Base-by-base conservation (phyloP, 768 basidiomycete species). In the Gymnopilus junonius region DNA sequence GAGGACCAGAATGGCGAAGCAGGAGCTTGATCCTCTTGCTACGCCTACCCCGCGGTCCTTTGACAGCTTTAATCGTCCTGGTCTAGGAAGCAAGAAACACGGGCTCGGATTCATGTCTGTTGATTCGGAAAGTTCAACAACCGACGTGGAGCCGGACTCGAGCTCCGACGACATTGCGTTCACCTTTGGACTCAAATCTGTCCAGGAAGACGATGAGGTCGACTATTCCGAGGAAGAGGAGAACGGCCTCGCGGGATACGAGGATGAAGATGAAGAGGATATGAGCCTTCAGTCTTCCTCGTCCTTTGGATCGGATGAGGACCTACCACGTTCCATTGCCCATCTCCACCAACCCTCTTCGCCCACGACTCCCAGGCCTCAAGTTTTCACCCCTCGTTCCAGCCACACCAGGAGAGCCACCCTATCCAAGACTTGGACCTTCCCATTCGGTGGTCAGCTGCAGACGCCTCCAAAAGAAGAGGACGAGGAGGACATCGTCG, bases 191-290 rank as follows among this genome's bases (percentile, higher is more conserved):
- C 77, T 89, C 67, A 86, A 87, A 69, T 78, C 80, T 21, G 87
- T 90, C 12, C 76, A 75, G 21, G 90, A 91, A 68, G 90, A 78
- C 35, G 71, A 73, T 17, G 71, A 78, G 35, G 70, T 72, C 15
- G 71, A 75, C 35, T 73, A 76, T 57, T 80, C 77, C 5, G 54
- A 55, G 12, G 86, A 86, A 39, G 83, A 71, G 20, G 68, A 74
- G 43, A 65, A 67, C 55, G 59, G 40, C 43, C 48, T 64, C 21
- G 55, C 63, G 35, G 67, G 43, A 1, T 63, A 82, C n/a, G 91
- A 92, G 70, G 90, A 91, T 59, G 90, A 92, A 70, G 90, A 90
- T 58, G 90, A 92, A 71, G 90, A 83, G 2, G 87, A 87, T 55
- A 82, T 79, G 53, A 78, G 79, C 58, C 76, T 86, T 68, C 74